phyloP scores from a whole-genome alignment of 768 basidiomycete species.

The Roridomyces roridus region DNA sequence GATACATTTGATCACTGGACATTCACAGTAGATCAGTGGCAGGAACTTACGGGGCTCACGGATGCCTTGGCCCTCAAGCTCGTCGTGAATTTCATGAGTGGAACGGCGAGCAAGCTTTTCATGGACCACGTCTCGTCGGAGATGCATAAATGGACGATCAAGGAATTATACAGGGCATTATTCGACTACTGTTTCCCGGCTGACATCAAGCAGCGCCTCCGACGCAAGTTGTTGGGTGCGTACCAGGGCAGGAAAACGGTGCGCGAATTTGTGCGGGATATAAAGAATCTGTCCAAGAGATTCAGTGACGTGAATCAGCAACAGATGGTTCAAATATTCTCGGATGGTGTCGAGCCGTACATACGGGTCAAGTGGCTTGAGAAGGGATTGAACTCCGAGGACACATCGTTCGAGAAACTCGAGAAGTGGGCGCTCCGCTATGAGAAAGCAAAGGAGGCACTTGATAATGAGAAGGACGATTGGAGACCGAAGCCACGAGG shows the following conservation, averaged over 20 bases:
- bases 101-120: constrained; percentile 30
- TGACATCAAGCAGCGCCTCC: constrained; percentile 8
- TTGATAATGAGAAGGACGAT: background rate
- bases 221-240: constrained; percentile 11
- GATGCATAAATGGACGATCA: constrained; percentile 18
- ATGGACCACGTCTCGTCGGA: constrained; percentile 25
- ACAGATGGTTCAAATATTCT: constrained; percentile 9
- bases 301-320: constrained; percentile 16
- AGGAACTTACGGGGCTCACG: constrained; percentile 11
- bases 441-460: constrained; percentile 1
- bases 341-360: constrained; percentile 6
- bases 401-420: background rate
- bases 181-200: constrained; percentile 21
- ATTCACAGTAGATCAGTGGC: constrained; percentile 20
- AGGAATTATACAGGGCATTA: constrained; percentile 14
- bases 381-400: constrained; percentile 5
- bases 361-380: constrained; percentile 7
- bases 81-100: constrained; percentile 26
- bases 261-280: constrained; percentile 13
- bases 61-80: constrained; percentile 19
- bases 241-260: constrained; percentile 16
- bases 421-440: constrained; percentile 4
- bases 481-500: constrained; percentile 11
- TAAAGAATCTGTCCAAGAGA: constrained; percentile 4
- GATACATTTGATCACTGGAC: constrained; percentile 26